Conservation (phyloP, 2,329 filamentous ascomycete genomes). For the Gyromitra esculenta region DNA sequence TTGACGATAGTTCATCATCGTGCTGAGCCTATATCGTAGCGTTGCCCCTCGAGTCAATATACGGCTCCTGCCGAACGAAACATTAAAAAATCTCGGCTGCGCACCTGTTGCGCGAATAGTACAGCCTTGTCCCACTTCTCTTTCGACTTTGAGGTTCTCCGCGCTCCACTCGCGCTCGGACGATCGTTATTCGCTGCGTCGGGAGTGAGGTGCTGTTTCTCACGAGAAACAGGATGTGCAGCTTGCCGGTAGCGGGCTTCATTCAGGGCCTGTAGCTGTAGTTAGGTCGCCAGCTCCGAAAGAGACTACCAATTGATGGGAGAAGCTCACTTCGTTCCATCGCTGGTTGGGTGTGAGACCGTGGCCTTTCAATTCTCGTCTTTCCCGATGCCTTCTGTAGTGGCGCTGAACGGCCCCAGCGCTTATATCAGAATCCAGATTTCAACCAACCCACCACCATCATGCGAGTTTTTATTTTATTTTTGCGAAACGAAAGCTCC, state of each 20-base stretch:
- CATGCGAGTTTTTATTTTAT: not conserved
- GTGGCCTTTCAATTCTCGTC: constrained; percentile 51
- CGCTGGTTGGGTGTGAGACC: constrained; percentile 49
- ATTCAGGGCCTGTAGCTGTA: constrained; percentile 31
- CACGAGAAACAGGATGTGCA: constrained; percentile 35
- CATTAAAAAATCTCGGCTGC: not conserved
- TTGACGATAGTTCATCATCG: constrained; percentile 41
- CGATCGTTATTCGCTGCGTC: not conserved
- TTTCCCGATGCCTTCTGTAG: constrained; percentile 53
- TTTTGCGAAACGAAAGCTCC: not conserved
- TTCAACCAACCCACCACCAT: constrained; percentile 3
- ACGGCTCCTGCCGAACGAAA: not conserved
- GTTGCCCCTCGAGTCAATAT: constrained; percentile 13
- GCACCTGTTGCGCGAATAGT: constrained; percentile 45
- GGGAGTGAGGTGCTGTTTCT: constrained; percentile 10
- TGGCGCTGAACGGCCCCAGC: constrained; percentile 39
- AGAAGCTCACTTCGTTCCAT: constrained; percentile 48
- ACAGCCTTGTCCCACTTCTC: constrained; percentile 49
- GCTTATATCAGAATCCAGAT: constrained; percentile 25
- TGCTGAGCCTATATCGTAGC: constrained; percentile 37
- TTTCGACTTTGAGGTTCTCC: constrained; percentile 33
- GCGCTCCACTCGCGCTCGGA: not conserved
- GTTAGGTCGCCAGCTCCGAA: constrained; percentile 13
- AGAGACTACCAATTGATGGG: not conserved
- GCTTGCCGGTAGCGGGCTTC: constrained; percentile 46